Evolutionary conservation across 2,329 filamentous ascomycete species (phyloP).

Genomic region (Trichoderma sp.): DNA sequence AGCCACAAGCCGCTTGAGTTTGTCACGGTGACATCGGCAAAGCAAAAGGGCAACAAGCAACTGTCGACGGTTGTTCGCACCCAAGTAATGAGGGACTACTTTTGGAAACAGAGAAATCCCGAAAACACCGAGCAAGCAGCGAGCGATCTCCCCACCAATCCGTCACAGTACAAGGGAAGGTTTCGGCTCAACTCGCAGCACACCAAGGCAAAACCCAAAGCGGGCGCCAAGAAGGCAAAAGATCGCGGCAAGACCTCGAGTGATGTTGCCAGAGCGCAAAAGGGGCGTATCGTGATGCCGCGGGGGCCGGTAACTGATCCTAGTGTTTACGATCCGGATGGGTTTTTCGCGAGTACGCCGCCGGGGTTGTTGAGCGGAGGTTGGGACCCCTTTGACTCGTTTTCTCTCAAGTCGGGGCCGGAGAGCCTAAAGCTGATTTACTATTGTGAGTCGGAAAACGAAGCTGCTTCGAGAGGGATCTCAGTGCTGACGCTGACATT

Average conservation of each 20-base stretch:
- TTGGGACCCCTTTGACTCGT: constrained; percentile 6
- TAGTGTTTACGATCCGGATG: not conserved
- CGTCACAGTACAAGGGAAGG: constrained; percentile 2
- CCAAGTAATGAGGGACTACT: constrained; percentile 10
- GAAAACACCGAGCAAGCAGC: not conserved
- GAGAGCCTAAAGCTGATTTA: constrained; percentile 2
- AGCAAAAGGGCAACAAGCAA: not conserved
- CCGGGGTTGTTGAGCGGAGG: not conserved
- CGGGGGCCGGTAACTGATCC: not conserved
- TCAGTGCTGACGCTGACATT: not conserved
- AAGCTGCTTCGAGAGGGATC: not conserved
- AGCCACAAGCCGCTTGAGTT: not conserved
- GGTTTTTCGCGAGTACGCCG: not conserved
- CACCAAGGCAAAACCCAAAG: not conserved
- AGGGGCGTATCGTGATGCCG: not conserved
- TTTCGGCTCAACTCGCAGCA: constrained; percentile 6
- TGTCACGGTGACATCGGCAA: not conserved
- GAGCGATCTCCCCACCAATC: not conserved
- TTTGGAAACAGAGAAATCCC: constrained; percentile 3
- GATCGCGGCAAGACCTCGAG: not conserved
- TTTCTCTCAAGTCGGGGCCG: not conserved
- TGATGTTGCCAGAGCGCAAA: not conserved
- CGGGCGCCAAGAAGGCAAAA: not conserved
- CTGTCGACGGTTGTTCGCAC: constrained; percentile 9
- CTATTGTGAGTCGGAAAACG: not conserved